Conservation (phyloP, 352 stramenopile species). For the Phytophthora uliginosa region DNA sequence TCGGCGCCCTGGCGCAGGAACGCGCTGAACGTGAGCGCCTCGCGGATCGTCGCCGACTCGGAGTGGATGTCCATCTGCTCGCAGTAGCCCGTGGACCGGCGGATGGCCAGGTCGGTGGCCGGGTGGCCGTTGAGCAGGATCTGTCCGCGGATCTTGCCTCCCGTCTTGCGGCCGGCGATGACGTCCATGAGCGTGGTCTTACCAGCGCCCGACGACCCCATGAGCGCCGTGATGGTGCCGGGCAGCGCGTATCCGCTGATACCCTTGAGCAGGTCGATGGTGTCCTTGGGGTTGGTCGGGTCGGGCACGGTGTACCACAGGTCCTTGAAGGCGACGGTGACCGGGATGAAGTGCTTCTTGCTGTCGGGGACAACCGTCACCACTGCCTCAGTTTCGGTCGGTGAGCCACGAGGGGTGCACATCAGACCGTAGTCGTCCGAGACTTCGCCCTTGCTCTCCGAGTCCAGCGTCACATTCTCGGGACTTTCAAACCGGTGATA, state of each 20-base stretch:
- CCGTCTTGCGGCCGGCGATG: slow-evolving; percentile 30
- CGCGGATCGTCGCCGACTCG: slow-evolving; percentile 13
- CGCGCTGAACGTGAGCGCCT: slow-evolving; percentile 51
- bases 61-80: slow-evolving; percentile 30
- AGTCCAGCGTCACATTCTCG: slow-evolving; percentile 12
- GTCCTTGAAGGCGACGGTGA: slow-evolving; percentile 10
- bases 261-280: slow-evolving; percentile 31
- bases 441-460: neutral
- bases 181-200: slow-evolving; percentile 37
- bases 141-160: slow-evolving; percentile 19
- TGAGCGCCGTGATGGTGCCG: slow-evolving; percentile 28
- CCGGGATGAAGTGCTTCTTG: slow-evolving; percentile 19
- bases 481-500: slow-evolving; percentile 13
- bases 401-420: slow-evolving; percentile 1
- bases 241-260: slow-evolving; percentile 30
- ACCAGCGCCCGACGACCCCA: slow-evolving; percentile 27
- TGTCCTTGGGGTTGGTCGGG: slow-evolving; percentile 25
- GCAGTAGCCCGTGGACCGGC: slow-evolving; percentile 33
- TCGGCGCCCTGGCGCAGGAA: slow-evolving; percentile 40
- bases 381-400: slow-evolving; percentile 1
- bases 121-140: slow-evolving; percentile 72
- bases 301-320: slow-evolving; percentile 15
- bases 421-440: slow-evolving; percentile 4
- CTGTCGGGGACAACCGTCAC: neutral
- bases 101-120: slow-evolving; percentile 52